Evolutionary conservation across 495 filamentous ascomycete species (phyloP), one percentile per base, ranked within the genome.

Genomic region (Hypomontagnella submonticulosa): DNA sequence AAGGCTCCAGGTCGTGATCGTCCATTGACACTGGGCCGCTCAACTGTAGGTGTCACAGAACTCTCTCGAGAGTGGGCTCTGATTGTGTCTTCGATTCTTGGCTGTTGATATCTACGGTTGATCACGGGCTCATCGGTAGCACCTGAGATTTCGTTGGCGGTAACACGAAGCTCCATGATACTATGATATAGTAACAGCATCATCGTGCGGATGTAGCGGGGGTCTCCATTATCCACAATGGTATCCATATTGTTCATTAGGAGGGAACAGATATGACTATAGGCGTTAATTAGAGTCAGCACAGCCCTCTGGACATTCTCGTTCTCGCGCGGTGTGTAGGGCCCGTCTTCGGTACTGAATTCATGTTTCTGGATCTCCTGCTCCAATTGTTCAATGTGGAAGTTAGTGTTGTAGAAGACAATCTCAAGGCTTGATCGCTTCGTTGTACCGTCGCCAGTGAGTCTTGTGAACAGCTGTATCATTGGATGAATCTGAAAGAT

Each of bases 161-260:
- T 81, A 8, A 80, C 79, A 12, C 82, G 89, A 47, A 93, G 77
- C 72, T 97, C 93, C 66, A 91, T 85, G 23, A 91, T 83, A 67
- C 91, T 90, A 49, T 91, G 90, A 70, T 90, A 96, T 32, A 95
- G 81, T 74, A 90, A 87, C 42, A 93, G 81, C 80, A 97, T 83
- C 57, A 96, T 76, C 0, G 89, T 92, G 7, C 93, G 88, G 50
- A 95, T 86, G 68, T 93, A 93, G 15, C 89, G 85, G 5, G 89
- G 84, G 69, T 96, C 91, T 18, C 86, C 87, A 61, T 92, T 88
- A 52, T 87, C 81, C 20, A 92, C 83, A 49, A 96, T 88, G 12
- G 88, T 86, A 38, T 86, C 81, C 41, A 89, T 83, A 57, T 88
- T 91, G 63, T 86, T 82, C 61, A 87, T 85, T 19, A 96, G 76